A percentile compares a stretch with the other conserved stretches of the same genome.
Conservation (phyloP, 2,329 filamentous ascomycete species). For the Pseudopithomyces chartarum region DNA sequence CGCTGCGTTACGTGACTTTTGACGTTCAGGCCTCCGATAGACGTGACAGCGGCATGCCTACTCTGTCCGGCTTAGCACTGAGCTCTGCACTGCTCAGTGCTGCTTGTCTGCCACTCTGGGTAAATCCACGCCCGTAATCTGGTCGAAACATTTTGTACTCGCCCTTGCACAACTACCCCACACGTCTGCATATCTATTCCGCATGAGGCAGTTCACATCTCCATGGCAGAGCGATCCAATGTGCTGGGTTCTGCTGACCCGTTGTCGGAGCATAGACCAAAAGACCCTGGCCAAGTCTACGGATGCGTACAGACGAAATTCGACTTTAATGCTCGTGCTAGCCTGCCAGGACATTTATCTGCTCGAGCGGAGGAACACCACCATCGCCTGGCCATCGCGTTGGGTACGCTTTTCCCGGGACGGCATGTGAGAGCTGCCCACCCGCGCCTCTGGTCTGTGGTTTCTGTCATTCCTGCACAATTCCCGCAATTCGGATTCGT, state of each 20-base stretch:
- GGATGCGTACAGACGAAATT: slow-evolving; percentile 31
- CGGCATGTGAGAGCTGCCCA: slow-evolving; percentile 1
- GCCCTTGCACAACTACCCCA: slow-evolving; percentile 15
- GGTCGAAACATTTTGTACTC: slow-evolving; percentile 5
- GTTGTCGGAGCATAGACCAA: slow-evolving; percentile 14
- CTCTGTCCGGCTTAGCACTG: slow-evolving; percentile 6
- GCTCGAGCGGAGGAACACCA: slow-evolving; percentile 18
- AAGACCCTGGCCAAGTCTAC: slow-evolving; percentile 14
- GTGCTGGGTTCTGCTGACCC: slow-evolving; percentile 31
- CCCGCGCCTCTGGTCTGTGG: slow-evolving; percentile 16
- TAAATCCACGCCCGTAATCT: slow-evolving; percentile 11
- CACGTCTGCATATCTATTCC: slow-evolving; percentile 21
- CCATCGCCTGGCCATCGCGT: slow-evolving; percentile 22
- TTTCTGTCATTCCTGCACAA: not conserved
- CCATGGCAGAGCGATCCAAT: slow-evolving; percentile 18
- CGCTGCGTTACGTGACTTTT: slow-evolving; percentile 11
- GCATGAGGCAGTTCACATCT: slow-evolving; percentile 35
- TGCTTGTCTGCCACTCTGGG: slow-evolving; percentile 3
- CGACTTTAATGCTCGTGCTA: slow-evolving; percentile 16
- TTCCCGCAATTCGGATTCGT: slow-evolving; percentile 2
- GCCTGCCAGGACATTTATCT: slow-evolving; percentile 25
- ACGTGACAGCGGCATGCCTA: slow-evolving; percentile 18
- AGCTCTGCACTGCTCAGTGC: not conserved
- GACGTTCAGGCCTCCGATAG: slow-evolving; percentile 1
- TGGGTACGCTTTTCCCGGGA: slow-evolving; percentile 21